Evolutionary conservation across 163 green algal genomes (phyloP), one percentile per base, ranked within the genome.

Genomic region (Volvox carteri): DNA sequence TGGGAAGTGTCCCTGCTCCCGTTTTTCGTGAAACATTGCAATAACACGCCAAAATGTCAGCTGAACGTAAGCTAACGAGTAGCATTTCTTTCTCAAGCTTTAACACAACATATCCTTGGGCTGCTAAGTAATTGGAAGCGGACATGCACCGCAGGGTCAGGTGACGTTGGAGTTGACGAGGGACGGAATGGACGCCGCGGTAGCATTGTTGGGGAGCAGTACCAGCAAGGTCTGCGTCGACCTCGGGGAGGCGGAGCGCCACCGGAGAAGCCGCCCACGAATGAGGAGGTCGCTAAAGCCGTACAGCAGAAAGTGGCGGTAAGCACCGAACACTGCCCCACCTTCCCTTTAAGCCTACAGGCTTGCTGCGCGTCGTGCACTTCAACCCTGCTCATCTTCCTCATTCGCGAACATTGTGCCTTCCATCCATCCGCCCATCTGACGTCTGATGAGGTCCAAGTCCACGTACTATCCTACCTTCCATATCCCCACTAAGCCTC

Each of bases 261-360:
- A 23, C 42, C 87, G 0, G 88, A 93, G 62, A 90, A 92, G 65
- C 87, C 92, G 37, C 94, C 94, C 2, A 94, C 93, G 16, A 96
- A 96, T 50, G 93, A 95, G 85, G 92, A 96, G 48, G 85, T 96
- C 30, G 94, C 92, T 0, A 93, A 95, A 46, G 94, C 93, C 0
- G 90, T 96, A 75, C 91, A 95, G 91, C 89, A 95, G 76, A 95
- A 95, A 92, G 93, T 96, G 11, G 91, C 92, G 87, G 93, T 95
- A 23, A 46, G 75, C 16, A 39, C 28, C 5, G 35, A 8, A 77
- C 50, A 4, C 11, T 39, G 50, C 50, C 4, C 28, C 62, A 41
- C n/a, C 62, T 74, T 74, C 30, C 37, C 30, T 33, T 33, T 37
- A 72, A 30, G 50, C 50, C 12, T 60, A 12, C 50, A 60, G n/a